Conservation (phyloP, 2,329 filamentous ascomycete genomes). For the Cladosporium phlei region DNA sequence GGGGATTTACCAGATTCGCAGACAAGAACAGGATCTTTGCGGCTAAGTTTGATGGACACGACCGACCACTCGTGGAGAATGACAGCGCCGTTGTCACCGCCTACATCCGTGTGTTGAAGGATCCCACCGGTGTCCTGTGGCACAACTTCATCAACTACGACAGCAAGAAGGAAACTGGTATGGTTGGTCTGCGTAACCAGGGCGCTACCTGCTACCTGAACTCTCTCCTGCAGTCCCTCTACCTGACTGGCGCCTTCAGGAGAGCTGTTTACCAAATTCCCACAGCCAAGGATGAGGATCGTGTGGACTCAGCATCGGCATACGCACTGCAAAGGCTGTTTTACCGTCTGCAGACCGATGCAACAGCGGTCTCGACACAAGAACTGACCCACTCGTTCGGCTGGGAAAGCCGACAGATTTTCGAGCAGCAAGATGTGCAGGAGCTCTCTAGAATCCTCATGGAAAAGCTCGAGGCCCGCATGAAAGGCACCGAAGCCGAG, state of each 20-base stretch:
- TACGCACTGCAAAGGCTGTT: constrained; percentile 92
- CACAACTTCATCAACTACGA: constrained; percentile 93
- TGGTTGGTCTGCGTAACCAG: constrained; percentile 93
- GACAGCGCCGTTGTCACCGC: constrained; percentile 75
- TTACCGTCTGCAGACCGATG: constrained; percentile 86
- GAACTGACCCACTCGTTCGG: constrained; percentile 96
- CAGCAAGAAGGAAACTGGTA: constrained; percentile 98
- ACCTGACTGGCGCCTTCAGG: constrained; percentile 74
- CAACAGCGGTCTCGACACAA: constrained; percentile 76
- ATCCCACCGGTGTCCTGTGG: constrained; percentile 85
- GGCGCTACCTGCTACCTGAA: constrained; percentile 64
- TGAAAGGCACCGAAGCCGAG: constrained; percentile 93
- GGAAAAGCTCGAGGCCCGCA: constrained; percentile 93
- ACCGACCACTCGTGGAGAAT: constrained; percentile 70
- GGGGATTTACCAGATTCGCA: constrained; percentile 96
- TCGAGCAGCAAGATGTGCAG: constrained; percentile 98
- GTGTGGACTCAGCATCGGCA: constrained; percentile 68
- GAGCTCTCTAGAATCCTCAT: constrained; percentile 94
- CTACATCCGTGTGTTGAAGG: constrained; percentile 75
- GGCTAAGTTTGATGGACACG: constrained; percentile 64
- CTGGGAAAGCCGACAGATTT: constrained; percentile 96
- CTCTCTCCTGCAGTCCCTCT: constrained; percentile 44
- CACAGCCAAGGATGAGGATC: constrained; percentile 75
- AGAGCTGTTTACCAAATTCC: constrained; percentile 98
- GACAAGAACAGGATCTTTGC: constrained; percentile 84